phyloP scores from a whole-genome alignment of 2,329 filamentous ascomycete species.

The Colletotrichum agaves region DNA sequence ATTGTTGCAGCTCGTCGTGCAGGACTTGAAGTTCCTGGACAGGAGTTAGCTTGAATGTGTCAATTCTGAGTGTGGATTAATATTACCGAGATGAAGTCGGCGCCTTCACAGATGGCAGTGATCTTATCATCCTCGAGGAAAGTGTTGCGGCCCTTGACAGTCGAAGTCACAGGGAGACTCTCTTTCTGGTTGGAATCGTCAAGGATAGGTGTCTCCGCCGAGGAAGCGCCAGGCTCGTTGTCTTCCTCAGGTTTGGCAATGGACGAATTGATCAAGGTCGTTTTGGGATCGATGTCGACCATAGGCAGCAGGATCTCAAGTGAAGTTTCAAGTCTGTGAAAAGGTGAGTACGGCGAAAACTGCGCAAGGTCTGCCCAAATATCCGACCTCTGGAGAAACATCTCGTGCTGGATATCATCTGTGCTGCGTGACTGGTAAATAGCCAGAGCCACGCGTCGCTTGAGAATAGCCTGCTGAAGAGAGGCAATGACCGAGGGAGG shows the following conservation, averaged over 20 bases:
- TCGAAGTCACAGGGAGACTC: too few species aligned
- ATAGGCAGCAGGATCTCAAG: neutral
- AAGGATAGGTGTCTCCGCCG: too few species aligned
- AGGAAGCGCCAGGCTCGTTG: too few species aligned
- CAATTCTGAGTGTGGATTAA: neutral
- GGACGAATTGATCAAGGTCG: too few species aligned
- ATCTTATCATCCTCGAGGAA: neutral
- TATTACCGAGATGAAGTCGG: neutral
- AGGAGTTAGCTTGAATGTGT: too few species aligned
- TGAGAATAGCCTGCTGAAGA: neutral
- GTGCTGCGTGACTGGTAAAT: neutral
- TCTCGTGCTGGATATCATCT: neutral
- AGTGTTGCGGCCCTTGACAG: too few species aligned
- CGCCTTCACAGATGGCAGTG: neutral
- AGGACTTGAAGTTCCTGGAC: neutral
- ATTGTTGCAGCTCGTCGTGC: neutral
- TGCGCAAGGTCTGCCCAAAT: neutral
- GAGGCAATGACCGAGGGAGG: neutral
- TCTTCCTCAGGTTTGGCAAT: too few species aligned
- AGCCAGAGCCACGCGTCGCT: neutral
- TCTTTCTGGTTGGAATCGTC: too few species aligned
- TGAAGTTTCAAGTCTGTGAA: neutral
- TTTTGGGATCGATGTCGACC: neutral
- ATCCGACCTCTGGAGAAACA: neutral
- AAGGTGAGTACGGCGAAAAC: neutral